Conservation (phyloP, 2,329 filamentous ascomycete genomes). For the Clarireedia hainanense region DNA sequence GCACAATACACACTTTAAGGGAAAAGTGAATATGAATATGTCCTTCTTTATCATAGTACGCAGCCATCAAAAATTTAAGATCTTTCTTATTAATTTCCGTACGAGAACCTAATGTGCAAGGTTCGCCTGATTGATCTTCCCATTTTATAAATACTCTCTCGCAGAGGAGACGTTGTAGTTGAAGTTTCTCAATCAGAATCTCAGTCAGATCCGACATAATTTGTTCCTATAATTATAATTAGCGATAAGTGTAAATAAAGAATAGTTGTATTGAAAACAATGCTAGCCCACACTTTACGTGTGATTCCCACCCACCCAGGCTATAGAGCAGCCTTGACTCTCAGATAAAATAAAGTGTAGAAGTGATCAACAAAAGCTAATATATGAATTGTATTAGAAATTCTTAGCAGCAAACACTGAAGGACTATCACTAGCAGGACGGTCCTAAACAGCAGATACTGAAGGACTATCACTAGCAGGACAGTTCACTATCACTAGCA, state of each 20-base stretch:
- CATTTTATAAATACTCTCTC: slow-evolving; percentile 2
- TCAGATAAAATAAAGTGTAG: background rate
- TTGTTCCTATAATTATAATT: background rate
- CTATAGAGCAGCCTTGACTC: slow-evolving; percentile 6
- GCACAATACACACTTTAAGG: background rate
- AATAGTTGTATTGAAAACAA: background rate
- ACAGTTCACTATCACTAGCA: background rate
- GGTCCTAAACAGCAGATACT: too few species aligned
- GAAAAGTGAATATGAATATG: background rate
- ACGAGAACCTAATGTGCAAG: background rate
- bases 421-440: too few species aligned
- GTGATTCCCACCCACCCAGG: slow-evolving; percentile 1
- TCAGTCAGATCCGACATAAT: background rate
- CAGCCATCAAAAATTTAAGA: too few species aligned
- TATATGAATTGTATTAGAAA: background rate
- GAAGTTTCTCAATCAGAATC: background rate
- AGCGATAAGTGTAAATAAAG: background rate
- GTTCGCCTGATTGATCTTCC: background rate
- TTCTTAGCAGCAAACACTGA: background rate
- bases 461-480: background rate
- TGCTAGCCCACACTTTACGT: background rate
- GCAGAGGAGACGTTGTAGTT: background rate
- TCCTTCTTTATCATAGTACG: background rate
- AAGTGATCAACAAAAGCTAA: background rate
- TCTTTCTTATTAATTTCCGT: too few species aligned